Conservation (phyloP, 441 rosid genomes). For the Isatis lusitanica region DNA sequence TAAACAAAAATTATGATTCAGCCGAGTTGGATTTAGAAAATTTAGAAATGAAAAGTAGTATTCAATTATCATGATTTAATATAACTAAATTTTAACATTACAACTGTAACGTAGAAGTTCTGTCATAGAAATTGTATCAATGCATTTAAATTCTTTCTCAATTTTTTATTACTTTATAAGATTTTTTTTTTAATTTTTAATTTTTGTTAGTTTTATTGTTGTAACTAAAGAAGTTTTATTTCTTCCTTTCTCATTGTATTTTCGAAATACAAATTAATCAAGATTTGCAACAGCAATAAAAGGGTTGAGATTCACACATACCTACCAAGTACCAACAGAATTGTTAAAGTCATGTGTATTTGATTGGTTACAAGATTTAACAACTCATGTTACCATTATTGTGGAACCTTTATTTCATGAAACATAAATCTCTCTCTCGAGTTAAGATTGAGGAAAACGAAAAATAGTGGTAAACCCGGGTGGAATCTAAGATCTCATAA, state of each 20-base stretch:
- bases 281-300: neutral
- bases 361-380: neutral
- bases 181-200: too few relatives aligned
- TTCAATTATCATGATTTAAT: too few relatives aligned
- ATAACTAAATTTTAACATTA: neutral
- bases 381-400: neutral
- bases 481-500: constrained; percentile 30
- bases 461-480: neutral
- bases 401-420: constrained; percentile 4
- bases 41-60: too few relatives aligned
- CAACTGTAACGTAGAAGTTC: neutral
- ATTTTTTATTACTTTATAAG: too few relatives aligned
- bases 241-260: neutral
- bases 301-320: neutral
- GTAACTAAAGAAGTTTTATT: neutral
- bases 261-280: neutral
- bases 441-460: constrained; percentile 2
- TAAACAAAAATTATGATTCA: too few relatives aligned
- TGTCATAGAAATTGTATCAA: neutral
- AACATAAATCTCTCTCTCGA: neutral
- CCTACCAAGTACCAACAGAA: too few relatives aligned
- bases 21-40: too few relatives aligned
- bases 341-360: neutral
- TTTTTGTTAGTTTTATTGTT: neutral
- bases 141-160: too few relatives aligned